phyloP scores from a whole-genome alignment of 805 yeast species.

The Lachancea sp. region DNA sequence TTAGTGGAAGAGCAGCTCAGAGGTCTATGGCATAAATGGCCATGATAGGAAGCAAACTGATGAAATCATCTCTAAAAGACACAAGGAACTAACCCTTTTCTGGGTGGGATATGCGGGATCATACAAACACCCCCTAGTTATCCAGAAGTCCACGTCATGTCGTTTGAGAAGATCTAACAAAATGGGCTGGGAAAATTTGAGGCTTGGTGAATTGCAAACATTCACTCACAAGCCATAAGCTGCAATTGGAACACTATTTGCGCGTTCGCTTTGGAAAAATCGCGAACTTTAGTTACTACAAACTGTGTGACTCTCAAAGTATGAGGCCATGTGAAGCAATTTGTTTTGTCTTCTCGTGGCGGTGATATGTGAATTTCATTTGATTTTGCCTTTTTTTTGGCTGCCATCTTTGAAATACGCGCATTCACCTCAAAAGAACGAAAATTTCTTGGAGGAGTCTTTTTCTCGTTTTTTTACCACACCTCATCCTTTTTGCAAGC shows the following conservation, averaged over 20 bases:
- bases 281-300: too few relatives aligned
- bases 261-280: too few relatives aligned
- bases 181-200: constrained; percentile 1
- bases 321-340: constrained; percentile 25
- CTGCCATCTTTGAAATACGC: neutral
- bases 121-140: neutral
- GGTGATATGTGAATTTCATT: neutral
- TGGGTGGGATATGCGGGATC: neutral
- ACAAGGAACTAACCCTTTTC: too few relatives aligned
- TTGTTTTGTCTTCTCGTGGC: constrained; percentile 25
- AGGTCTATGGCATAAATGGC: neutral
- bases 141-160: neutral
- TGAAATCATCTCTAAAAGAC: too few relatives aligned
- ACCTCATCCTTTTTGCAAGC: neutral
- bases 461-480: neutral
- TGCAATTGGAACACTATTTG: too few relatives aligned
- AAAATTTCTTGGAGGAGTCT: constrained; percentile 5
- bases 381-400: neutral
- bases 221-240: too few relatives aligned
- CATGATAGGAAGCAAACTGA: neutral
- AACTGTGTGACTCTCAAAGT: too few relatives aligned
- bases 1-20: constrained; percentile 5
- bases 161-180: neutral
- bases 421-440: neutral
- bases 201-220: too few relatives aligned